These are phyloP conservation scores for Scheffersomyces quercinus DNA, from an alignment of 1,139 yeast species.

Conservation along the genomic window DNA sequence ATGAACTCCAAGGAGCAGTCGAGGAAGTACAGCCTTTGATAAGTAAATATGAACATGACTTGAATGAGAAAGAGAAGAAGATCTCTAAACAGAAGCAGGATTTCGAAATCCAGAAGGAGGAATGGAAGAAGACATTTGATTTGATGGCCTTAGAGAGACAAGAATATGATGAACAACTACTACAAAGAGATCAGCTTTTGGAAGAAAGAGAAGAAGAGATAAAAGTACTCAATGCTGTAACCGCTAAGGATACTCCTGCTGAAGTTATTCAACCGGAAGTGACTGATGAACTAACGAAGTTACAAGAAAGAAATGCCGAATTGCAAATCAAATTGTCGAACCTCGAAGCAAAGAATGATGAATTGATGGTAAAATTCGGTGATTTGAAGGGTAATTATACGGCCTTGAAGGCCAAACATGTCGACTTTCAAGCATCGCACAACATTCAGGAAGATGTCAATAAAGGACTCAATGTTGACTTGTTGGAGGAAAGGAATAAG, in stretches of 20 bases:
- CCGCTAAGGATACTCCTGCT: conserved; percentile 1
- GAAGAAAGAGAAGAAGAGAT: conserved; percentile 10
- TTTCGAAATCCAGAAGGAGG: conserved; percentile 55
- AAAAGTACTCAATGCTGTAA: conserved; percentile 10
- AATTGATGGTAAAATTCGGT: neutral
- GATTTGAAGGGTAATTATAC: too few relatives aligned
- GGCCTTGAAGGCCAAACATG: too few relatives aligned
- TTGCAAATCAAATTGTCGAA: neutral
- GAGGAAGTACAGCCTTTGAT: conserved; percentile 48
- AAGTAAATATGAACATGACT: conserved; percentile 44
- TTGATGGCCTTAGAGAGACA: conserved; percentile 48
- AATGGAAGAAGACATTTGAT: conserved; percentile 58
- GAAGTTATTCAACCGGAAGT: neutral
- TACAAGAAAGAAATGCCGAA: neutral
- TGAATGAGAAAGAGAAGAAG: conserved; percentile 46
- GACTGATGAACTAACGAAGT: too few relatives aligned
- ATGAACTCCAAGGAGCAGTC: conserved; percentile 45
- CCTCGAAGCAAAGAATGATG: neutral
- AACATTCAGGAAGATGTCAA: neutral
- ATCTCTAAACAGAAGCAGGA: conserved; percentile 43
- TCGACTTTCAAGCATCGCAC: too few relatives aligned
- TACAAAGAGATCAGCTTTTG: conserved; percentile 1
- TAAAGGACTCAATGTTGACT: neutral
- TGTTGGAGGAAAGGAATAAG: neutral
- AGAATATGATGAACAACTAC: conserved; percentile 29